A percentile compares a stretch with the other conserved stretches of the same genome.
These are phyloP conservation scores for Grammothele lineata DNA, from an alignment of 768 basidiomycete genomes.

Conservation along the genomic window DNA sequence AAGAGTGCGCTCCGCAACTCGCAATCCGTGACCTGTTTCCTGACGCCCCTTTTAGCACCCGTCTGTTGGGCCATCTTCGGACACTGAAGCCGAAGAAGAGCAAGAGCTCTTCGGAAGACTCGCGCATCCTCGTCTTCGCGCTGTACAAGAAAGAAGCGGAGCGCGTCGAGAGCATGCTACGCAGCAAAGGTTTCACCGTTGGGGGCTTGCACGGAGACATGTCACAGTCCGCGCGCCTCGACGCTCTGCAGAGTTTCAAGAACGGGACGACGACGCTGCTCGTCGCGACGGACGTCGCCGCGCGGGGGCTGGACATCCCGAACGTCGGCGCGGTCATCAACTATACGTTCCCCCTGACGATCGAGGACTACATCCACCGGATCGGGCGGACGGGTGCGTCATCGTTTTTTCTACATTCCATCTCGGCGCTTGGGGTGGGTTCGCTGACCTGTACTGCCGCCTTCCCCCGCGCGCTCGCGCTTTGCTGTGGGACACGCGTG, in stretches of 20 bases:
- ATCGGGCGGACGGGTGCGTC: constrained; percentile 79
- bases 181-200: constrained; percentile 70
- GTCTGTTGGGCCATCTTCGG: constrained; percentile 54
- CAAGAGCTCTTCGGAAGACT: constrained; percentile 46
- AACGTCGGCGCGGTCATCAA: constrained; percentile 93
- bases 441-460: too few relatives aligned
- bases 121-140: constrained; percentile 87
- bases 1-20: constrained; percentile 64
- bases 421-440: too few relatives aligned
- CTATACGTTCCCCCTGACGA: constrained; percentile 96
- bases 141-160: constrained; percentile 97
- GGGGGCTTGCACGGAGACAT: constrained; percentile 89
- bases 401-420: background rate
- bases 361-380: constrained; percentile 90
- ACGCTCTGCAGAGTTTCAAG: constrained; percentile 84
- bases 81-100: constrained; percentile 57
- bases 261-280: constrained; percentile 73
- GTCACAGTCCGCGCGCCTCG: constrained; percentile 79
- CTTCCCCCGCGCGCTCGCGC: too few relatives aligned
- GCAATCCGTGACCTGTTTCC: background rate
- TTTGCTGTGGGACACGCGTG: too few relatives aligned
- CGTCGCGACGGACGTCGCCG: constrained; percentile 97
- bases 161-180: constrained; percentile 79
- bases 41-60: constrained; percentile 39
- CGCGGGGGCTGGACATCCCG: constrained; percentile 95